Evolutionary conservation across 768 basidiomycete species (phyloP).

Genomic region (Filobasidium floriforme): DNA sequence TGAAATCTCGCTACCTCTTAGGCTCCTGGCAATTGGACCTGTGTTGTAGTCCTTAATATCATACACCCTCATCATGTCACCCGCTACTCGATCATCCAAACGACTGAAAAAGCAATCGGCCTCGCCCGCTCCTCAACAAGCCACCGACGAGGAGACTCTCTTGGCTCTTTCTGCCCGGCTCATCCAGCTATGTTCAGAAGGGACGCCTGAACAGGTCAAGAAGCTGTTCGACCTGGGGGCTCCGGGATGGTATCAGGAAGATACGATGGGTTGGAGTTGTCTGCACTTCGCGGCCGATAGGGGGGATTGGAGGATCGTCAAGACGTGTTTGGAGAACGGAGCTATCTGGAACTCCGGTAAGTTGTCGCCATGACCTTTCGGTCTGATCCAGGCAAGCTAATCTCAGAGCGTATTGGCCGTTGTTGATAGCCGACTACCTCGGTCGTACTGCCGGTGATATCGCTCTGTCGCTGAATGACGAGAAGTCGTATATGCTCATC

Average conservation of each 20-base stretch:
- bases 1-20: too few species aligned
- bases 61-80: neutral
- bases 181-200: neutral
- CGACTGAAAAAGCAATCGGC: neutral
- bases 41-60: too few species aligned
- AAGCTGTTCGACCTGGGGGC: conserved; percentile 47
- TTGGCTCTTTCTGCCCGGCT: neutral
- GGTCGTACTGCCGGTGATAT: conserved; percentile 83
- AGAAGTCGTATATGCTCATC: conserved; percentile 64
- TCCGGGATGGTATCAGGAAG: conserved; percentile 85
- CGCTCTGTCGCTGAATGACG: conserved; percentile 75
- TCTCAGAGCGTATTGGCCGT: neutral
- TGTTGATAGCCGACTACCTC: conserved; percentile 59
- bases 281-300: conserved; percentile 69
- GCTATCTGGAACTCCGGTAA: conserved; percentile 84
- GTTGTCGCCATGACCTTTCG: conserved; percentile 29
- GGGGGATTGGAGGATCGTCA: conserved; percentile 59
- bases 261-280: conserved; percentile 66
- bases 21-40: too few species aligned
- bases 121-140: neutral
- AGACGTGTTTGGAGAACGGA: conserved; percentile 65
- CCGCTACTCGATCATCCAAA: neutral
- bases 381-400: neutral
- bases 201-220: conserved; percentile 23
- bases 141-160: conserved; percentile 1